A percentile compares a stretch with the other conserved stretches of the same genome.
Conservation (phyloP, 345 rosid genomes). For the Eucalyptus cloeziana region DNA sequence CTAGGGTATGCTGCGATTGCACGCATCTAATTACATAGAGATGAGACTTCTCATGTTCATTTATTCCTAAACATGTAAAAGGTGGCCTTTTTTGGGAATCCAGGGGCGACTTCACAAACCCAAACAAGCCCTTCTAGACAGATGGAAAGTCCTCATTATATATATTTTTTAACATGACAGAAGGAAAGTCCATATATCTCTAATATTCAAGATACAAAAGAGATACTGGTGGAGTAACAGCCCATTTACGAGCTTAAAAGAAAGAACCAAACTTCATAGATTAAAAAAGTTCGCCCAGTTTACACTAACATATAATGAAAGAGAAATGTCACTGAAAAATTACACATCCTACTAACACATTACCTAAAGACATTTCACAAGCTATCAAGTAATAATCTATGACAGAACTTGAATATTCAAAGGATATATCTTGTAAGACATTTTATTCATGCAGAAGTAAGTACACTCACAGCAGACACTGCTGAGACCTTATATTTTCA, state of each 20-base stretch:
- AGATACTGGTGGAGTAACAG: background rate
- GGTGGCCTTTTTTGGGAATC: background rate
- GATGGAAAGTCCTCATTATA: background rate
- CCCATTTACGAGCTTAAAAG: background rate
- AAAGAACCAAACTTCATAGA: background rate
- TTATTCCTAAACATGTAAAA: background rate
- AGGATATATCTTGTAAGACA: background rate
- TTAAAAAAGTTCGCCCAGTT: background rate
- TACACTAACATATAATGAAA: background rate
- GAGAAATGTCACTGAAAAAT: background rate
- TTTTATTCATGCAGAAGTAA: background rate
- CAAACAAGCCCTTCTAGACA: background rate
- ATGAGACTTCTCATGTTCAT: background rate
- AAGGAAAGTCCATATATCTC: background rate
- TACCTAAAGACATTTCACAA: background rate
- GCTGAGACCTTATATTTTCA: background rate
- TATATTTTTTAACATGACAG: background rate
- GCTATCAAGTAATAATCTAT: background rate
- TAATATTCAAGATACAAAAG: background rate
- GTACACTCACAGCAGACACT: background rate
- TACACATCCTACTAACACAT: background rate
- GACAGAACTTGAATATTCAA: background rate
- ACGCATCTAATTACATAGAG: background rate
- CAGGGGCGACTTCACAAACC: background rate
- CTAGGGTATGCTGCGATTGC: background rate